Conservation (phyloP, 2,329 filamentous ascomycete species). For the Passalora sequoiae region DNA sequence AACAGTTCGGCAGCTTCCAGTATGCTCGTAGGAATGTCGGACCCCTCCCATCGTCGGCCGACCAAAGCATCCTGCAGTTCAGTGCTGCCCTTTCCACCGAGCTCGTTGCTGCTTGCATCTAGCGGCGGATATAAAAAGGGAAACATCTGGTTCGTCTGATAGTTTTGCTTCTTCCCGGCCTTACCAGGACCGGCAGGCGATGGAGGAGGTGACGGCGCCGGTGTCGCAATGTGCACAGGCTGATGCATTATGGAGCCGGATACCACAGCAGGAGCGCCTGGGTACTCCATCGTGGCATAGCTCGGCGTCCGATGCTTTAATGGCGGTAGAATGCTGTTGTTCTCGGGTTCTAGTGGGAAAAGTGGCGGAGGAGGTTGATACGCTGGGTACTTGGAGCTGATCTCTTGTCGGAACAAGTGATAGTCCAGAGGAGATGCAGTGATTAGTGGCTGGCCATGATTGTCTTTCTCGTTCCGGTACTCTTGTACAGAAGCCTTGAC, state of each 20-base stretch:
- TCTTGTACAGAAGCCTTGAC: constrained; percentile 70
- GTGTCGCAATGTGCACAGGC: constrained; percentile 97
- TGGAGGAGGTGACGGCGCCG: constrained; percentile 89
- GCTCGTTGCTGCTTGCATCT: constrained; percentile 80
- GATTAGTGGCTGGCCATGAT: constrained; percentile 68
- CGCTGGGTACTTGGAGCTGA: constrained; percentile 94
- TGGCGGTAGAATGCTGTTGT: constrained; percentile 83
- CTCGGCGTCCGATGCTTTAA: constrained; percentile 64
- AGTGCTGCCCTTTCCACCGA: constrained; percentile 81
- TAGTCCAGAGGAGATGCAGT: constrained; percentile 94
- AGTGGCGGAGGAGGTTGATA: constrained; percentile 83
- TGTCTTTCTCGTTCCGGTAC: constrained; percentile 47
- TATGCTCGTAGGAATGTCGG: constrained; percentile 88
- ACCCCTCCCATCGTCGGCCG: constrained; percentile 84
- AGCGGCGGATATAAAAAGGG: constrained; percentile 95
- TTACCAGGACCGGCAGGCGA: constrained; percentile 81
- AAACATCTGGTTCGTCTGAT: constrained; percentile 98
- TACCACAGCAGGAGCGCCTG: constrained; percentile 46
- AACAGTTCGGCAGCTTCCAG: constrained; percentile 92
- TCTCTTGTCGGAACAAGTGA: constrained; percentile 91
- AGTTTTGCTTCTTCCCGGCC: constrained; percentile 96
- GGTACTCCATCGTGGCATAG: constrained; percentile 32
- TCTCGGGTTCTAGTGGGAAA: constrained; percentile 82
- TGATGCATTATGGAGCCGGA: constrained; percentile 79
- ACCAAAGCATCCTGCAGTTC: constrained; percentile 75